Base-by-base conservation (phyloP, 2,329 filamentous ascomycete species). In the Pyrenophora tritici-repentis region DNA sequence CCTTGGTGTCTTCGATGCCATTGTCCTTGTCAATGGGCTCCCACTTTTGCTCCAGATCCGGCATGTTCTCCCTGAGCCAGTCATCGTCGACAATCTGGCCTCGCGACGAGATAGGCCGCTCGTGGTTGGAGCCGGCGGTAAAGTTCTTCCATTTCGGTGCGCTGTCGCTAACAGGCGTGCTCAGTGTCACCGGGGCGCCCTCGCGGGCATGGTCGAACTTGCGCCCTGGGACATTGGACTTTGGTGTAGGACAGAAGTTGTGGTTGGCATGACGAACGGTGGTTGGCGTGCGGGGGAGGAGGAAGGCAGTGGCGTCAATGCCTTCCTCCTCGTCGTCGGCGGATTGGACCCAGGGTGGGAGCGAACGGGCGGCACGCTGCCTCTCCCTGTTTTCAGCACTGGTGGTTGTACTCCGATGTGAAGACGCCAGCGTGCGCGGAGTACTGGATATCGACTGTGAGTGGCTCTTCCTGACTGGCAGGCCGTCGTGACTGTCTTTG, bases 21-120 rank as follows among this genome's bases (percentile, higher is more conserved):
- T 81, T 77, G 22, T 81, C 78, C 50, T 79, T 74, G 56, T 84
- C 81, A 20, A 79, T 78, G 37, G 79, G 79, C 38, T 82, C 73
- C 83, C 84, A 87, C 13, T 71, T 73, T 31, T 71, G 68, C 48
- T 75, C 71, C 26, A 77, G 71, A 47, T 79, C 75, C 3, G 77
- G 73, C 67, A 80, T 71, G 63, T 81, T 78, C 59, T 77, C 73
- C 50, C 74, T 72, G 70, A 80, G 76, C 79, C 79, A 81, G 33
- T 73, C 72, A 46, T 74, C 71, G 51, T 74, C 63, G 22, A 75
- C 69, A 12, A 75, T 66, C 57, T 66, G 72, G 55, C 66, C 70
- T 37, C 68, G 59, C 12, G 68, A 67, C 3, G 64, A 62, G 17
- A 61, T 44, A 18, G 63, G 66, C 38, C 52, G 67, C 63, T 50